These are phyloP conservation scores for Yarrowia sp. DNA, from an alignment of 805 yeast species.

Conservation along the genomic window DNA sequence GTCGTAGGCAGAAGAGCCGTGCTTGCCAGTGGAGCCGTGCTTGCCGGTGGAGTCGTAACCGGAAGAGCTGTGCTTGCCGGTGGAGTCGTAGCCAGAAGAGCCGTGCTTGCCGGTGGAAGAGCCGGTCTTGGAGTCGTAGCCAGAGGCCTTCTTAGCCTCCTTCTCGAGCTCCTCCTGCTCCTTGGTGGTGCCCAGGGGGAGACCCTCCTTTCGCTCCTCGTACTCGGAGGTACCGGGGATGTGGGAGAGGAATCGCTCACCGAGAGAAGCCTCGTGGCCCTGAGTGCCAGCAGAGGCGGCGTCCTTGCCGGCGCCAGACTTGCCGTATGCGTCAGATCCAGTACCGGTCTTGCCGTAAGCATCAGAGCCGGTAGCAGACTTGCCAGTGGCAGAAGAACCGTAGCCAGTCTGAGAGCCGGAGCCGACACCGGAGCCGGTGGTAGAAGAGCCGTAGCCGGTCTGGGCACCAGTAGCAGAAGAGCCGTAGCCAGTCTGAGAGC, in stretches of 20 bases:
- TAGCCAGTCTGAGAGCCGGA: neutral
- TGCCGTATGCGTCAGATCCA: neutral
- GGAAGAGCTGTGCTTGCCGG: neutral
- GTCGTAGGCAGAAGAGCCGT: conserved; percentile 2
- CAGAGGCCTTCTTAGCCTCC: conserved; percentile 6
- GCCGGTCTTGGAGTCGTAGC: neutral
- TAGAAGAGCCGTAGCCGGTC: neutral
- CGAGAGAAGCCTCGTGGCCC: conserved; percentile 11
- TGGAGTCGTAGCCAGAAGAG: neutral
- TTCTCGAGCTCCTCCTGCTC: conserved; percentile 1
- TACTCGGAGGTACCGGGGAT: conserved; percentile 25
- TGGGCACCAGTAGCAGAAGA: neutral
- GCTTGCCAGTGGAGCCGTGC: conserved; percentile 3
- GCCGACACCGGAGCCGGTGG: neutral
- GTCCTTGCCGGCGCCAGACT: neutral
- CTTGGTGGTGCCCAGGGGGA: conserved; percentile 5
- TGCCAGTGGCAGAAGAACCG: neutral
- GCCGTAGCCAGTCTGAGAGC: neutral
- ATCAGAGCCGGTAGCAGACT: neutral
- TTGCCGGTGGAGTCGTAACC: conserved; percentile 5
- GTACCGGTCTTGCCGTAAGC: neutral
- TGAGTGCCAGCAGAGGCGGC: neutral
- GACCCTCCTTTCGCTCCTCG: conserved; percentile 25
- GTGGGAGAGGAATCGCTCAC: conserved; percentile 1
- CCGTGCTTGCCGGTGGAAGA: neutral